phyloP scores from a whole-genome alignment of 768 basidiomycete genomes.

The Fomitopsis serialis region DNA sequence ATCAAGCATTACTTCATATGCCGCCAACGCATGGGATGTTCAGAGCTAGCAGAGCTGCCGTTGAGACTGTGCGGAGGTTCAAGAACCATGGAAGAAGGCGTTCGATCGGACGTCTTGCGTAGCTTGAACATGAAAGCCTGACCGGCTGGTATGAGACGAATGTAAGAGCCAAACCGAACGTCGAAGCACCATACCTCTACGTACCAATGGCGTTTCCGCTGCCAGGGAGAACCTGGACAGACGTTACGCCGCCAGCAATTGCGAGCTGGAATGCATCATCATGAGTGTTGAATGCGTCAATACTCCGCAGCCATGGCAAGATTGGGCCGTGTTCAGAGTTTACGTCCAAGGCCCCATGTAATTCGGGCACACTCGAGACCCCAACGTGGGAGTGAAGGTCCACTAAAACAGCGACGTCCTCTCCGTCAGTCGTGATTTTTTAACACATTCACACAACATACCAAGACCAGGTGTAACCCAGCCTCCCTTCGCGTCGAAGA shows the following conservation, averaged over 20 bases:
- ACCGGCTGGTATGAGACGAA: conserved; percentile 48
- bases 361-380: conserved; percentile 52
- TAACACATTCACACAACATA: too few species aligned
- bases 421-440: too few species aligned
- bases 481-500: conserved; percentile 52
- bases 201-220: conserved; percentile 70
- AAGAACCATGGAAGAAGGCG: conserved; percentile 75
- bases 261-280: conserved; percentile 70
- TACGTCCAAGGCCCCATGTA: conserved; percentile 38
- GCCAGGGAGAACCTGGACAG: conserved; percentile 77
- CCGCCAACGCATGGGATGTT: conserved; percentile 57
- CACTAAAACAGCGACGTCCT: conserved; percentile 13
- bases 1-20: conserved; percentile 61
- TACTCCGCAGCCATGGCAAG: conserved; percentile 71
- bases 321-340: conserved; percentile 67
- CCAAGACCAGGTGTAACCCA: conserved; percentile 67
- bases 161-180: too few species aligned
- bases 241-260: conserved; percentile 86
- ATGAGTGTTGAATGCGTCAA: conserved; percentile 85
- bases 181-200: conserved; percentile 13
- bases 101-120: conserved; percentile 69
- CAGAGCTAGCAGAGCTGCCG: conserved; percentile 32
- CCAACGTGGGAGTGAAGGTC: conserved; percentile 69
- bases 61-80: conserved; percentile 73
- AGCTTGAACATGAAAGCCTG: conserved; percentile 87